These are phyloP conservation scores for Talaromyces sp. DNA, from an alignment of 2,329 filamentous ascomycete species.

Conservation along the genomic window DNA sequence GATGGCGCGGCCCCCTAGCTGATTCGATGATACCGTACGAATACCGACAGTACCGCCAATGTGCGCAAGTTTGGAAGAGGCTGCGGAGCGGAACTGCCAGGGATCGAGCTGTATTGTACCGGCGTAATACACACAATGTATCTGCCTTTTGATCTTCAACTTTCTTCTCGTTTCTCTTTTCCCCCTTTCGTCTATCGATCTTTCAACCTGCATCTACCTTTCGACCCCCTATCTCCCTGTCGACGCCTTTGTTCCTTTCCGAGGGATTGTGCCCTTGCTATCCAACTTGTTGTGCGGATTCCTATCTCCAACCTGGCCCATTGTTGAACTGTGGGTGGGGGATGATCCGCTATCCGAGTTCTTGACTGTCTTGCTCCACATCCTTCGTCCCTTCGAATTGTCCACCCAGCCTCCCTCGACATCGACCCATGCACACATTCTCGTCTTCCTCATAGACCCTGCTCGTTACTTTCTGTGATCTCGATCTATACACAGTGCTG, in stretches of 20 bases:
- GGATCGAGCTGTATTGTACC: slow-evolving; percentile 15
- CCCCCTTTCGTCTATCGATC: slow-evolving; percentile 2
- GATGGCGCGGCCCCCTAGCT: slow-evolving; percentile 4
- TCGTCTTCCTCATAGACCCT: not conserved
- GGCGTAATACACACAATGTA: slow-evolving; percentile 22
- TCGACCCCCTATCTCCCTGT: not conserved
- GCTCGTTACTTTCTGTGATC: not conserved
- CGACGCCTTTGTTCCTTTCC: not conserved
- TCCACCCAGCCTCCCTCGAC: not conserved
- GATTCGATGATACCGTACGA: not conserved
- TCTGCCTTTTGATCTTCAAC: slow-evolving; percentile 4
- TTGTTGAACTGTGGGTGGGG: slow-evolving; percentile 15
- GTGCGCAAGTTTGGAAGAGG: not conserved
- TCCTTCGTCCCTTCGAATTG: not conserved
- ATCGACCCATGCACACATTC: not conserved
- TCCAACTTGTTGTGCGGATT: not conserved
- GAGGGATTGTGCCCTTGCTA: not conserved
- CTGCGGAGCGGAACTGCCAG: not conserved
- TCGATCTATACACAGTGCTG: slow-evolving; percentile 30
- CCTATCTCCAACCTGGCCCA: not conserved
- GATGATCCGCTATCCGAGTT: slow-evolving; percentile 27
- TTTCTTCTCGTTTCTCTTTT: slow-evolving; percentile 2
- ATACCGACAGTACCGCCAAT: not conserved
- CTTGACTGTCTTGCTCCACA: slow-evolving; percentile 24
- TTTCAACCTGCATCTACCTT: not conserved